phyloP scores from a whole-genome alignment of 2,329 filamentous ascomycete species.

The Fusarium keratoplasticum region DNA sequence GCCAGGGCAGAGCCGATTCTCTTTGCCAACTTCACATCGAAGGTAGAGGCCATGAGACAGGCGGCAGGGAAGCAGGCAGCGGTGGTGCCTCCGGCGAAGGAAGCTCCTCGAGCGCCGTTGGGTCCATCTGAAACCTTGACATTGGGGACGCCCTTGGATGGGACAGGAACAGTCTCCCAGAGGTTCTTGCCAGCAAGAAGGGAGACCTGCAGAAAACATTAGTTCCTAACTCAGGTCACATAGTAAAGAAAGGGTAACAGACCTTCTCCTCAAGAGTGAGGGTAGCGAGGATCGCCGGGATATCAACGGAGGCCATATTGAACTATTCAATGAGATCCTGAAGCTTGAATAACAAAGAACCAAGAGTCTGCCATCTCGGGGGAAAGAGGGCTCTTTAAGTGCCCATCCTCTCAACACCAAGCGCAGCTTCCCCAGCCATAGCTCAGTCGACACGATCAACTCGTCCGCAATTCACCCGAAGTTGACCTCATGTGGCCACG shows the following conservation, averaged over 20 bases:
- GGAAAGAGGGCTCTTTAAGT: slow-evolving; percentile 36
- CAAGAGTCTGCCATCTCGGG: slow-evolving; percentile 22
- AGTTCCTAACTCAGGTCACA: not conserved
- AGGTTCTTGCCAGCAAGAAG: slow-evolving; percentile 43
- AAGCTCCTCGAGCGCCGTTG: slow-evolving; percentile 43
- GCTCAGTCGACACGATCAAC: slow-evolving; percentile 12
- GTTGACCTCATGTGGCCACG: slow-evolving; percentile 31
- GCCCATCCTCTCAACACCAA: slow-evolving; percentile 18
- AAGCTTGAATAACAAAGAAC: slow-evolving; percentile 14
- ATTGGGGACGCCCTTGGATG: slow-evolving; percentile 39
- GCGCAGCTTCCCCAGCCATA: slow-evolving; percentile 8
- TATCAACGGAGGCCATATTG: slow-evolving; percentile 43
- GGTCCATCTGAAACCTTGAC: slow-evolving; percentile 44
- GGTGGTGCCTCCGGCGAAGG: slow-evolving; percentile 39
- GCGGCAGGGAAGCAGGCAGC: slow-evolving; percentile 47
- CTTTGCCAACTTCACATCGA: slow-evolving; percentile 68
- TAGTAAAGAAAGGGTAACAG: not conserved
- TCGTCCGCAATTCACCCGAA: slow-evolving; percentile 36
- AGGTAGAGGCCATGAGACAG: slow-evolving; percentile 68
- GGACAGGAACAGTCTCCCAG: slow-evolving; percentile 42
- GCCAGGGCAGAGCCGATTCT: slow-evolving; percentile 70
- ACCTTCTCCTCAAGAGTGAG: slow-evolving; percentile 49
- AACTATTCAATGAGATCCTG: slow-evolving; percentile 6
- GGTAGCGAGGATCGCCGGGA: slow-evolving; percentile 44
- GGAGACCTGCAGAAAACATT: slow-evolving; percentile 28